A percentile compares a stretch with the other conserved stretches of the same genome.
phyloP scores from a whole-genome alignment of 805 yeast genomes.

The Cyberlindnera amylophila region DNA sequence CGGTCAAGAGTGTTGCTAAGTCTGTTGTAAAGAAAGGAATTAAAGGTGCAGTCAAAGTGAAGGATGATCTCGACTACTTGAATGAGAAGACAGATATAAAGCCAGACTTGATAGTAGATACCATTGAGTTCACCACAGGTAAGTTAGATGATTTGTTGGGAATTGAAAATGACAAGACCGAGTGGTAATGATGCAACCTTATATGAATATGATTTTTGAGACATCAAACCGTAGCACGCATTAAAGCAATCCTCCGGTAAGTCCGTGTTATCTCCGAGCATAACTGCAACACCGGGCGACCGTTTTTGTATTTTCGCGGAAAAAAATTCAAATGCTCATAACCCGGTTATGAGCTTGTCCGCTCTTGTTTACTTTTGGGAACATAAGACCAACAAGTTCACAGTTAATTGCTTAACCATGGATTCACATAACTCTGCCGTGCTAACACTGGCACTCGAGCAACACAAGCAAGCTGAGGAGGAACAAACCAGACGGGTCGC shows the following conservation, averaged over 20 bases:
- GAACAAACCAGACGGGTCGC: conserved; percentile 11
- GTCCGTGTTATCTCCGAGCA: no score
- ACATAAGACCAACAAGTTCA: no score
- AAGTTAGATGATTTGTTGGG: conserved; percentile 5
- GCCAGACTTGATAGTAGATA: conserved; percentile 5
- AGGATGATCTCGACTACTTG: conserved; percentile 4
- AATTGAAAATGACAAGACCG: background rate
- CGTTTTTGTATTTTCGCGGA: background rate
- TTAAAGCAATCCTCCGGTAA: no score
- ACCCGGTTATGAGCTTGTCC: conserved; percentile 15
- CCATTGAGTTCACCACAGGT: conserved; percentile 3
- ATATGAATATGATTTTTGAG: no score
- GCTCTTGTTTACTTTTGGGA: background rate
- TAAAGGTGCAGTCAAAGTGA: conserved; percentile 1
- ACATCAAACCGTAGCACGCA: no score
- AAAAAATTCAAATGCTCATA: conserved; percentile 8
- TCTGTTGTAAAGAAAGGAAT: conserved; percentile 3
- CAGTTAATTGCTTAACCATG: conserved; percentile 1
- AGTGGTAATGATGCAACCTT: background rate
- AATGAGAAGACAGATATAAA: conserved; percentile 6
- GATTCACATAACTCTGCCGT: conserved; percentile 22
- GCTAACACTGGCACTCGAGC: conserved; percentile 24
- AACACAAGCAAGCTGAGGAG: conserved; percentile 38
- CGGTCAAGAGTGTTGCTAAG: background rate
- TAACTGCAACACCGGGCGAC: background rate